Conservation (phyloP, 2,329 filamentous ascomycete species). For the Ceratocystis huliohia region DNA sequence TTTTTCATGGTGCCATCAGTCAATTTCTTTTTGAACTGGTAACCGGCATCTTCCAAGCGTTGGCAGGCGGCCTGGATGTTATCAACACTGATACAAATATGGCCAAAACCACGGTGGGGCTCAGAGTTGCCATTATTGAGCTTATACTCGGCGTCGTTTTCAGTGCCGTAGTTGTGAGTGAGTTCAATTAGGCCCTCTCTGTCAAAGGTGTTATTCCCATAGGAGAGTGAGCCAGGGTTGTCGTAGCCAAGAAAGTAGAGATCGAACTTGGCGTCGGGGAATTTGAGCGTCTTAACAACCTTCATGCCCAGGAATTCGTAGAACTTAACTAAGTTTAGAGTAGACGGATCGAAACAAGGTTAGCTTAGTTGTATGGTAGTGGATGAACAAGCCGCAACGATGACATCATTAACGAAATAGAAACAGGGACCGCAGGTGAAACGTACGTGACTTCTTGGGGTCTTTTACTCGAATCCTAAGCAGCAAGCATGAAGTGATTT, state of each 20-base stretch:
- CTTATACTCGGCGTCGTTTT: conserved; percentile 67
- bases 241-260: conserved; percentile 94
- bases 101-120: conserved; percentile 70
- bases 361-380: background rate
- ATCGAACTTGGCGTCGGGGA: conserved; percentile 83
- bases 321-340: conserved; percentile 54
- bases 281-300: conserved; percentile 65
- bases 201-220: conserved; percentile 60
- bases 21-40: conserved; percentile 90
- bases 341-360: conserved; percentile 8
- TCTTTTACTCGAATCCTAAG: conserved; percentile 85
- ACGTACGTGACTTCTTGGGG: conserved; percentile 60
- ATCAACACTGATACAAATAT: conserved; percentile 72
- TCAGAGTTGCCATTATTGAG: conserved; percentile 85
- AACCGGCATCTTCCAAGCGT: conserved; percentile 78
- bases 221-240: conserved; percentile 57
- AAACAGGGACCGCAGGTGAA: background rate
- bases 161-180: conserved; percentile 75
- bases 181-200: conserved; percentile 85
- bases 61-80: conserved; percentile 82
- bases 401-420: background rate
- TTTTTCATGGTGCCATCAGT: conserved; percentile 74
- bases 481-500: background rate
- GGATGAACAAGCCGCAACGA: background rate
- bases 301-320: conserved; percentile 88